Evolutionary conservation across 2,329 filamentous ascomycete species (phyloP).

Genomic region (Pseudocercospora pini-densiflorae): DNA sequence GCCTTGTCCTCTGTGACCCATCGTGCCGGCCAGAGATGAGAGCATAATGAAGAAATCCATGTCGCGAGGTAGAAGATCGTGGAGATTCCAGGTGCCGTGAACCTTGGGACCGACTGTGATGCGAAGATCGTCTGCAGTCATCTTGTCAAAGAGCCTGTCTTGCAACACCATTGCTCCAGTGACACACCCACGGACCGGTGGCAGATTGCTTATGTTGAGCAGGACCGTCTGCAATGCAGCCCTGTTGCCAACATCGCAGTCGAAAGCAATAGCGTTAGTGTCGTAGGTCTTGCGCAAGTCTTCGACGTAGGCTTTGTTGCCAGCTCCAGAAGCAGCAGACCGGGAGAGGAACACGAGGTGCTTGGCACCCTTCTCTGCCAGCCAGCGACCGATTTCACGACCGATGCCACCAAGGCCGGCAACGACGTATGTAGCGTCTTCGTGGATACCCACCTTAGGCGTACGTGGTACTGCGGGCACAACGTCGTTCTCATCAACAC

Average conservation of each 20-base stretch:
- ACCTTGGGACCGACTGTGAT: constrained; percentile 33
- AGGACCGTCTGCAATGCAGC: constrained; percentile 28
- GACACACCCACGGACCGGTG: constrained; percentile 48
- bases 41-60: constrained; percentile 41
- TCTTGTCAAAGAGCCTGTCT: constrained; percentile 29
- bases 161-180: constrained; percentile 44
- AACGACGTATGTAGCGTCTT: constrained; percentile 22
- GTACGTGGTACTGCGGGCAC: constrained; percentile 12
- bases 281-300: constrained; percentile 10
- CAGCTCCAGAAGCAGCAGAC: constrained; percentile 8
- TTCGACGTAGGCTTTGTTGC: constrained; percentile 7
- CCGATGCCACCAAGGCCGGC: constrained; percentile 24
- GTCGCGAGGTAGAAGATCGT: constrained; percentile 25
- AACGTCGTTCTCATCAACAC: background rate
- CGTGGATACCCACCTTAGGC: background rate
- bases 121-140: constrained; percentile 29
- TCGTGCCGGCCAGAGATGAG: constrained; percentile 30
- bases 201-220: constrained; percentile 26
- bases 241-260: constrained; percentile 18
- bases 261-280: constrained; percentile 13
- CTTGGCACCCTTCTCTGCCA: constrained; percentile 14
- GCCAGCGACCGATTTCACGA: constrained; percentile 12
- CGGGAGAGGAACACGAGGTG: constrained; percentile 20
- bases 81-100: constrained; percentile 35
- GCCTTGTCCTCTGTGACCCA: constrained; percentile 46